These are phyloP conservation scores for Torulaspora quercuum DNA, from an alignment of 805 yeast species.

Conservation along the genomic window DNA sequence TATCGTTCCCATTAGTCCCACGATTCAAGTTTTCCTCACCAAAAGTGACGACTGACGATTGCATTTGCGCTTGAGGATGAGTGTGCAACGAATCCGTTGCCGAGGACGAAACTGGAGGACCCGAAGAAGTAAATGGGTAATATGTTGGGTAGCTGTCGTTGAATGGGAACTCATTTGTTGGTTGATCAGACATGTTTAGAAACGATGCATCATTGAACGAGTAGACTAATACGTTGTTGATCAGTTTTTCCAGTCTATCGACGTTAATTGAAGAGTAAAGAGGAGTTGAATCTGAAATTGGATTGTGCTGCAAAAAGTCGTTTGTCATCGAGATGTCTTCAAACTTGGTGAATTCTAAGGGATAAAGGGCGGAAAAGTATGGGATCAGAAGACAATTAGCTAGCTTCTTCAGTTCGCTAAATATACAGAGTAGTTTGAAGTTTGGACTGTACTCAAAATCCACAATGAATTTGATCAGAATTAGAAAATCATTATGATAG, in stretches of 20 bases:
- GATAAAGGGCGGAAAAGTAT: conserved; percentile 23
- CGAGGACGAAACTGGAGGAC: conserved; percentile 3
- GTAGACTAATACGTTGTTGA: conserved; percentile 32
- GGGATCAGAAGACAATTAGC: conserved; percentile 31
- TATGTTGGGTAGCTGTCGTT: conserved; percentile 13
- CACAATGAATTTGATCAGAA: conserved; percentile 31
- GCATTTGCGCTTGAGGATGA: neutral
- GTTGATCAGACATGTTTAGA: conserved; percentile 31
- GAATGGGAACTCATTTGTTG: conserved; percentile 28
- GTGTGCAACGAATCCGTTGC: neutral
- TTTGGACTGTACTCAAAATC: conserved; percentile 37
- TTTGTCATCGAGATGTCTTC: conserved; percentile 14
- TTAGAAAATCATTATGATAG: conserved; percentile 31
- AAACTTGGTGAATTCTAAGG: conserved; percentile 25
- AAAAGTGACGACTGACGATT: neutral
- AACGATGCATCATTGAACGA: conserved; percentile 36
- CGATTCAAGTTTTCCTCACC: neutral
- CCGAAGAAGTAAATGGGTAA: conserved; percentile 12
- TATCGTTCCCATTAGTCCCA: neutral
- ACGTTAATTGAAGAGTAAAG: conserved; percentile 19
- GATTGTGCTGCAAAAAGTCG: conserved; percentile 10
- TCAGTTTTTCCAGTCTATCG: conserved; percentile 28
- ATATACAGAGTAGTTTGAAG: conserved; percentile 34
- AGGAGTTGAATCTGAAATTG: conserved; percentile 3
- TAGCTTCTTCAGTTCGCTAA: conserved; percentile 31